Conservation (phyloP, 208 protist species). For the Wallacemonas collosoma region DNA sequence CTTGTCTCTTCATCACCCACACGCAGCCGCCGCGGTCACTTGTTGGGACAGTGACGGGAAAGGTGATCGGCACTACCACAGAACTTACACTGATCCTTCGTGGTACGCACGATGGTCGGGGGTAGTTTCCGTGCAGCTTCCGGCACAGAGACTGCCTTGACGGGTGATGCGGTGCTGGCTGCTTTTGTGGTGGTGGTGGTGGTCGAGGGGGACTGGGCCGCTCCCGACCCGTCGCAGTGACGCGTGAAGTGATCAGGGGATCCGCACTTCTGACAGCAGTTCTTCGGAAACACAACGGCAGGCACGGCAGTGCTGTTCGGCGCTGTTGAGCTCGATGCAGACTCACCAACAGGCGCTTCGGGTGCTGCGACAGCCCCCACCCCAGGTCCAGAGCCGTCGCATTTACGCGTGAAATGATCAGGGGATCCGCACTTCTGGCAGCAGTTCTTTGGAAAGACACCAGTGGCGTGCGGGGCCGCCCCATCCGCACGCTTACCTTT, state of each 20-base stretch:
- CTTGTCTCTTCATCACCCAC: no score
- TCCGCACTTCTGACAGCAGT: slow-evolving; percentile 50
- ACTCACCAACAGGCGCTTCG: background rate
- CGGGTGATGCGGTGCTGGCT: background rate
- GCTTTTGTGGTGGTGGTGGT: background rate
- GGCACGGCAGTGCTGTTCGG: background rate
- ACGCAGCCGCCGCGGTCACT: slow-evolving; percentile 16
- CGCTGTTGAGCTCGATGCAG: background rate
- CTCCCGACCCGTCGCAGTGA: slow-evolving; percentile 30
- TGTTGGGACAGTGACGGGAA: slow-evolving; percentile 74
- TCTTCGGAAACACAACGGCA: slow-evolving; percentile 24
- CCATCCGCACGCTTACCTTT: slow-evolving; percentile 7
- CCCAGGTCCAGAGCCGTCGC: slow-evolving; percentile 23
- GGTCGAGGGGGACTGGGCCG: background rate
- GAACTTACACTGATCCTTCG: slow-evolving; percentile 78
- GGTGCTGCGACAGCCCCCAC: background rate
- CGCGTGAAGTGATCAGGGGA: slow-evolving; percentile 41
- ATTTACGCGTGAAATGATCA: slow-evolving; percentile 51
- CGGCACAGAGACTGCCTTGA: background rate
- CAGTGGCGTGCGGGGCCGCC: background rate
- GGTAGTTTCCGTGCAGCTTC: slow-evolving; percentile 6
- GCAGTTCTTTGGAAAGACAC: slow-evolving; percentile 39
- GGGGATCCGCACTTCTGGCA: slow-evolving; percentile 50
- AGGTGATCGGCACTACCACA: slow-evolving; percentile 75
- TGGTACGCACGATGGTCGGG: slow-evolving; percentile 33